phyloP scores from a whole-genome alignment of 495 filamentous ascomycete genomes.

The Aspergillus cristatus region DNA sequence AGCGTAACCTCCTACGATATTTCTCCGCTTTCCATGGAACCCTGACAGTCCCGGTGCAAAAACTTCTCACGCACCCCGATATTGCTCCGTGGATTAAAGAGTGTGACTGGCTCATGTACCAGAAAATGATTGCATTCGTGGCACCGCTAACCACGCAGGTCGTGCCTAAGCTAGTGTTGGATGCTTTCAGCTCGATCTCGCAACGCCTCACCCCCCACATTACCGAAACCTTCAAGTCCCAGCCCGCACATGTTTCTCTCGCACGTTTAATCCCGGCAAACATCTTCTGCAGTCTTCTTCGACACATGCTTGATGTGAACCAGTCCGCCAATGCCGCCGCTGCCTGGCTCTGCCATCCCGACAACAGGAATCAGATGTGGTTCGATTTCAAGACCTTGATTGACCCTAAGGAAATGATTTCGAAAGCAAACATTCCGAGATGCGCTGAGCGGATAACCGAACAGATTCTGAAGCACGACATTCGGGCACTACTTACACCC shows the following conservation, averaged over 20 bases:
- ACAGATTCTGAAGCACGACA: constrained; percentile 63
- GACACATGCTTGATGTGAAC: constrained; percentile 82
- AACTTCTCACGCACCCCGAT: constrained; percentile 71
- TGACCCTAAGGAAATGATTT: constrained; percentile 48
- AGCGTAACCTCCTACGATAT: constrained; percentile 90
- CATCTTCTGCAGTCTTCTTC: constrained; percentile 75
- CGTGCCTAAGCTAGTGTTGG: constrained; percentile 71
- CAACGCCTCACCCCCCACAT: constrained; percentile 71
- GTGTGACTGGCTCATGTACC: constrained; percentile 91
- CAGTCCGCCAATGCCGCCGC: constrained; percentile 58
- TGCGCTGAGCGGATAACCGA: constrained; percentile 41
- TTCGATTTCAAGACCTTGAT: constrained; percentile 79
- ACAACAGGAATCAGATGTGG: constrained; percentile 70
- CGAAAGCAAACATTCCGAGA: constrained; percentile 32
- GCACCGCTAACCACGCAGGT: constrained; percentile 79
- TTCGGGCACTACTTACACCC: constrained; percentile 57
- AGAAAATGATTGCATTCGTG: constrained; percentile 88
- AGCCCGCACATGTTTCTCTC: constrained; percentile 72
- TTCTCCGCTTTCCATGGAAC: constrained; percentile 94
- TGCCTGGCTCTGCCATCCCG: constrained; percentile 40
- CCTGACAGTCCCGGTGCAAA: constrained; percentile 94
- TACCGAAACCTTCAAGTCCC: constrained; percentile 62
- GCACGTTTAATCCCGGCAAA: constrained; percentile 83
- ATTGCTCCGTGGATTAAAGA: constrained; percentile 90
- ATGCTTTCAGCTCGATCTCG: constrained; percentile 76